Base-by-base conservation (phyloP, 1,139 yeast species). In the Suhomyces coccinellae region DNA sequence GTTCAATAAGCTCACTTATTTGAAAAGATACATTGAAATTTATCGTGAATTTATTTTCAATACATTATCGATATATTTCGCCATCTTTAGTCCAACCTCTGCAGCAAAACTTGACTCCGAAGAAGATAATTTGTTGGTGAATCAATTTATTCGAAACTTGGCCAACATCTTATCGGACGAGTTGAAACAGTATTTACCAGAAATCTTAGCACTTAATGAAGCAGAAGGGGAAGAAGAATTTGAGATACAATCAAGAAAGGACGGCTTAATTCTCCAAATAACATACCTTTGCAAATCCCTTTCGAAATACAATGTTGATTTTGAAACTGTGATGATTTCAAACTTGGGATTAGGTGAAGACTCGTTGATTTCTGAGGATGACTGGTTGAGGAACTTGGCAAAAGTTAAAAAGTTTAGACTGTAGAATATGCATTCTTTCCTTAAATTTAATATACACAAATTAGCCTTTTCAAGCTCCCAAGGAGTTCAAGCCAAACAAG, bases 31-130 rank as follows among this genome's bases (percentile, higher is more conserved):
- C 56, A 77, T 90, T 38, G 98, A 93, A 62, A 80, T 87, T 4
- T 82, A 87, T 50, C 74, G 99, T 59, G 97, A 91, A 61, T 85
- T 82, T 54, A 80, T 87, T 12, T 87, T 84, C 62, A 85, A 83
- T 29, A 80, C 95, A 0, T 71, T 88, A 5, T 79, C 87, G 37
- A 80, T 85, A 9, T 85, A 77, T 60, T 74, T 76, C 46, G 79
- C 88, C 7, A 77, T 87, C 0, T 87, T 88, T 56, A 78, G 61
- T 33, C 53, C 55, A 16, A 50, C 61, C 3, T 44, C 58, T 46
- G 26, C 43, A 3, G 14, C 27, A 9, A 36, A 35, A 14, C 44
- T 41, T 12, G 45, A 46, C 4, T 34, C 48, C 11, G 46, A 53
- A 13, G 67, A 64, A 33, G 71, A 69, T 47, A 48, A 46, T 5